Evolutionary conservation across 73 alveolate genomes (phyloP).

Genomic region (Loxodes magnus): DNA sequence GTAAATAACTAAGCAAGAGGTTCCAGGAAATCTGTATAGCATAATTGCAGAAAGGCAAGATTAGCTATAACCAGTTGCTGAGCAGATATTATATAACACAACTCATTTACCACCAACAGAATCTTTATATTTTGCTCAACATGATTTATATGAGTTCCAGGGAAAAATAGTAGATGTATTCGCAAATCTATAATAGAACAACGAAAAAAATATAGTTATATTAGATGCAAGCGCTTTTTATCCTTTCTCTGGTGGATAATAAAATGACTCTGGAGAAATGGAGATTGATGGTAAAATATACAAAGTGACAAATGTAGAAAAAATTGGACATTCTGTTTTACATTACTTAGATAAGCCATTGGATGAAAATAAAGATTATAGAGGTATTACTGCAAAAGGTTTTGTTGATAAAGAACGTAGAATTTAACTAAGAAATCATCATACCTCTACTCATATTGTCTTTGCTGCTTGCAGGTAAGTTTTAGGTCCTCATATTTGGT

Average conservation of each 20-base stretch:
- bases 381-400: slow-evolving; percentile 69
- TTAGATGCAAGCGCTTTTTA: slow-evolving; percentile 79
- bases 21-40: slow-evolving; percentile 87
- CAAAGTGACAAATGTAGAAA: slow-evolving; percentile 74
- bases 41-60: slow-evolving; percentile 86
- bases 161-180: slow-evolving; percentile 79
- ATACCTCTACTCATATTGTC: slow-evolving; percentile 95
- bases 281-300: slow-evolving; percentile 46
- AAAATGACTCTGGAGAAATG: slow-evolving; percentile 76
- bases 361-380: slow-evolving; percentile 36
- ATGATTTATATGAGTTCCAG: slow-evolving; percentile 57
- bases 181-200: slow-evolving; percentile 58
- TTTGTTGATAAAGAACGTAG: slow-evolving; percentile 80
- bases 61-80: slow-evolving; percentile 85
- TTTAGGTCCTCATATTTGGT: slow-evolving; percentile 98
- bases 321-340: slow-evolving; percentile 90
- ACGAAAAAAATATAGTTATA: slow-evolving; percentile 75
- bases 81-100: slow-evolving; percentile 81
- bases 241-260: slow-evolving; percentile 98
- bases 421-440: slow-evolving; percentile 85
- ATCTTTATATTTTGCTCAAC: slow-evolving; percentile 77
- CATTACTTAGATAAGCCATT: slow-evolving; percentile 80
- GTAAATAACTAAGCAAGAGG: slow-evolving; percentile 64
- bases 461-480: slow-evolving; percentile 92
- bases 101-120: slow-evolving; percentile 84